A percentile compares a stretch with the other conserved stretches of the same genome.
Evolutionary conservation across 345 rosid genomes (phyloP).

Genomic region (Populus tremula): DNA sequence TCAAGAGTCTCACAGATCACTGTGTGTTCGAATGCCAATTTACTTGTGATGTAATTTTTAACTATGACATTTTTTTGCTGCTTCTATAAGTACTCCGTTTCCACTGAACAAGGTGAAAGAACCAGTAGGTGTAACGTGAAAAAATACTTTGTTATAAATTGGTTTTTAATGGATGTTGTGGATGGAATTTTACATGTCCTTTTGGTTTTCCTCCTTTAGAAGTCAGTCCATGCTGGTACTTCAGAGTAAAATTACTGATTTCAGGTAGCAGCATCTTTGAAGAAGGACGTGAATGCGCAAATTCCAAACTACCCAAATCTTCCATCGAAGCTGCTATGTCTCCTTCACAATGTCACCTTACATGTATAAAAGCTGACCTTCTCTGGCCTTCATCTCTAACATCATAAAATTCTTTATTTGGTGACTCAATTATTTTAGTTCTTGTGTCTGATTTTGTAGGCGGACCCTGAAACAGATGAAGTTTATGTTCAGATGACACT

Average conservation of each 20-base stretch:
- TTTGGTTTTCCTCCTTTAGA: neutral
- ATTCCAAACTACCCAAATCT: conserved; percentile 91
- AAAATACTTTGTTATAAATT: neutral
- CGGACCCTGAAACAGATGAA: conserved; percentile 93
- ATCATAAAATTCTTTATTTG: neutral
- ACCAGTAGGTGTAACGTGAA: neutral
- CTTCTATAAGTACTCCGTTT: neutral
- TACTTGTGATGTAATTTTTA: neutral
- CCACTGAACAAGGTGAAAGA: neutral
- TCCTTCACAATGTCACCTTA: conserved; percentile 74
- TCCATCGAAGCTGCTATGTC: conserved; percentile 78
- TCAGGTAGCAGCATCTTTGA: conserved; percentile 95
- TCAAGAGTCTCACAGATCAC: neutral
- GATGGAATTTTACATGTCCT: neutral
- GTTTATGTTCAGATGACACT: conserved; percentile 98
- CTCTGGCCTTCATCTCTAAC: neutral
- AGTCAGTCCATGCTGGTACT: conserved; percentile 9
- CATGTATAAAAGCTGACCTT: conserved; percentile 47
- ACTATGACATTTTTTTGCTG: neutral
- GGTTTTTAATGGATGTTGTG: neutral
- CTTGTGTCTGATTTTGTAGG: conserved; percentile 48
- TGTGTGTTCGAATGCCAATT: neutral
- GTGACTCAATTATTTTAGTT: conserved; percentile 1
- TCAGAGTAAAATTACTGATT: conserved; percentile 11
- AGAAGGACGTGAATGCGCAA: conserved; percentile 68